Conservation (phyloP, 352 stramenopile genomes). For the Pythium insidiosum region DNA sequence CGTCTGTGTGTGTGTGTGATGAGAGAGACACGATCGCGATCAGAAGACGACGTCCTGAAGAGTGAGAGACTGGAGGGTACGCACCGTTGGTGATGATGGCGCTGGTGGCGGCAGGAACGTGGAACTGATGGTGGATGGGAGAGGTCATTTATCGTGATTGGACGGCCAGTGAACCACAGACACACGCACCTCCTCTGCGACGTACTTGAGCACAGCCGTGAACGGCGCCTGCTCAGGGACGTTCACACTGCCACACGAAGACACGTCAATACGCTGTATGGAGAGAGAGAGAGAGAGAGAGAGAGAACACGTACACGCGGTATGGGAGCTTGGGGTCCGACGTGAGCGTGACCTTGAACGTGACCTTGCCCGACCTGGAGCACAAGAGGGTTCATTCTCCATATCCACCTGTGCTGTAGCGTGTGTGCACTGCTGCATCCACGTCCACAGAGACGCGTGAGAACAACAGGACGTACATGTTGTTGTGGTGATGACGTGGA, state of each 20-base stretch:
- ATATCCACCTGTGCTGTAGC: too few relatives aligned
- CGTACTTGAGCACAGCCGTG: constrained; percentile 80
- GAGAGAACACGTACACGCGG: constrained; percentile 35
- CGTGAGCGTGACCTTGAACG: constrained; percentile 82
- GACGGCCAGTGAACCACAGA: too few relatives aligned
- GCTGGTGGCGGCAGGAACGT: constrained; percentile 69
- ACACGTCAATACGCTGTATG: too few relatives aligned
- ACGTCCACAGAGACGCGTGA: too few relatives aligned
- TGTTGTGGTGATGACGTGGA: too few relatives aligned
- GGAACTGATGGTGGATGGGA: too few relatives aligned
- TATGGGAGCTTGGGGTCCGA: constrained; percentile 85
- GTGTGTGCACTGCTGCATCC: too few relatives aligned
- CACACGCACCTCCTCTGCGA: constrained; percentile 56
- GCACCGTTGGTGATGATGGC: constrained; percentile 85
- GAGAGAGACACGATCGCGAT: too few relatives aligned
- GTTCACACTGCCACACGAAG: constrained; percentile 36
- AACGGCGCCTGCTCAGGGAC: constrained; percentile 79
- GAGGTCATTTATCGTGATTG: too few relatives aligned
- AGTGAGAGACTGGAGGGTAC: background rate
- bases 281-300: background rate
- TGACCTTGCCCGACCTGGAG: constrained; percentile 61
- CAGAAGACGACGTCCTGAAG: background rate
- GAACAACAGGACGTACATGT: too few relatives aligned
- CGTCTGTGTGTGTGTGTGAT: too few relatives aligned
- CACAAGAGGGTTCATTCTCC: too few relatives aligned